Percentiles rank a stretch among this genome's conserved stretches.
Conservation (phyloP, 2,329 filamentous ascomycete species). For the Tolypocladium inflatum region DNA sequence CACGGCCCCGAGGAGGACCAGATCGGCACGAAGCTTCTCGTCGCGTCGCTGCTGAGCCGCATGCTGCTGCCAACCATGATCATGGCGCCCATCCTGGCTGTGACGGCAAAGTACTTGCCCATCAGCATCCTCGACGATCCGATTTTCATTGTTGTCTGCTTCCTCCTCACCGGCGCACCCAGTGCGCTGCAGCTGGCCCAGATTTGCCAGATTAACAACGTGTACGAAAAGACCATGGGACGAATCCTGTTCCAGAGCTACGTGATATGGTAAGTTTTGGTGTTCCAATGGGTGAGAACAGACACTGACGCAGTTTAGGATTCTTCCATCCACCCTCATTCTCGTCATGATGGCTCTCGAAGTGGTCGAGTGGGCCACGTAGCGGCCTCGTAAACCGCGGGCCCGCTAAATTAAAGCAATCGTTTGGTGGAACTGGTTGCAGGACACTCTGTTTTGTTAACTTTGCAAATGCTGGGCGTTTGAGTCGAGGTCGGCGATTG, state of each 20-base stretch:
- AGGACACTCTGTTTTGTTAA: not conserved
- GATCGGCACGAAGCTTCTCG: slow-evolving; percentile 66
- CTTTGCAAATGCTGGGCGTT: not conserved
- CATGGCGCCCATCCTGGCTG: slow-evolving; percentile 82
- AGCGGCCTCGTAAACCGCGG: not conserved
- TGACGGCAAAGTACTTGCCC: slow-evolving; percentile 82
- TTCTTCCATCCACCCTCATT: slow-evolving; percentile 83
- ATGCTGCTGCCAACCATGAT: slow-evolving; percentile 88
- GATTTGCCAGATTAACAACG: slow-evolving; percentile 96
- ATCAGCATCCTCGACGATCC: slow-evolving; percentile 94
- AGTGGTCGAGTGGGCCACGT: slow-evolving; percentile 75
- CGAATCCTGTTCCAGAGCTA: slow-evolving; percentile 84
- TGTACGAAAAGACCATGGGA: slow-evolving; percentile 92
- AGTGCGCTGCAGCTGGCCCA: slow-evolving; percentile 91
- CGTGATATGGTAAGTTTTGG: slow-evolving; percentile 64
- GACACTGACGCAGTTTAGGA: slow-evolving; percentile 45
- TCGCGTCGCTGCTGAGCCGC: slow-evolving; percentile 76
- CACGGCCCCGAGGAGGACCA: slow-evolving; percentile 60
- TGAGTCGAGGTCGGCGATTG: not conserved
- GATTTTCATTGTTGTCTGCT: slow-evolving; percentile 97
- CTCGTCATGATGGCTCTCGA: slow-evolving; percentile 88
- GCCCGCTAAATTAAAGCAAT: not conserved
- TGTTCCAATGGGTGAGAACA: not conserved
- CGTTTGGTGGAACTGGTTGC: not conserved
- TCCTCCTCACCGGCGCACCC: slow-evolving; percentile 87